Evolutionary conservation across 2,329 filamentous ascomycete species (phyloP), one percentile per base, ranked within the genome.

Genomic region (Epichloe typhina): DNA sequence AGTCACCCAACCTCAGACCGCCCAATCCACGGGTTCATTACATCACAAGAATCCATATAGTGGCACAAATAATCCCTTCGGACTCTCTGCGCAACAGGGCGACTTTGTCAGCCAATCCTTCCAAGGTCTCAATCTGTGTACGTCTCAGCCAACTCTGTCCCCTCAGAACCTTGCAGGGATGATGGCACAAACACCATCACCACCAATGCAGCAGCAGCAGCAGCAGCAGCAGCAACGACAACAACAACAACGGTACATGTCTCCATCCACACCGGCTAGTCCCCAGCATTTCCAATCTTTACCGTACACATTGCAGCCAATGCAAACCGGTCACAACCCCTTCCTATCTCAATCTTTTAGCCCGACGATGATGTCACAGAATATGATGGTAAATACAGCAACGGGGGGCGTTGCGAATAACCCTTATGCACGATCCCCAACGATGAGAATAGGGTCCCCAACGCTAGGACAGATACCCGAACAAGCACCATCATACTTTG

Each of bases 41-140:
- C 74, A 76, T 56, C 79, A 72, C 58, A 76, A 71, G 60, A 80
- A 79, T 52, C 74, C 76, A 0, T 81, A 79, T 54, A 53, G 56
- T 13, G 73, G 70, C 54, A 71, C 77, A 12, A 82, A 79, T 53
- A 91, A 91, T 60, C 86, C 86, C 5, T 91, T 90, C 58, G 76
- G 83, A 8, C 63, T 69, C 47, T 72, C 74, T 2, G 60, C 65
- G 15, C 69, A 67, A 56, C 56, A 69, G 46, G 56, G 58, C 8
- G 66, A 69, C 45, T 52, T 59, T 11, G 66, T 89, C 17, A 80
- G 82, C 55, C 79, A 85, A 58, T 80, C 85, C 1, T 86, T 95
- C 60, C 83, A 90, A 61, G 81, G 79, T 55, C 75, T 95, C 66
- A 82, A 86, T 38, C 69, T 95, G 2, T 80, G 79, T 23, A 65